phyloP scores from a whole-genome alignment of 2,329 filamentous ascomycete genomes.

The Colletotrichum sp. region DNA sequence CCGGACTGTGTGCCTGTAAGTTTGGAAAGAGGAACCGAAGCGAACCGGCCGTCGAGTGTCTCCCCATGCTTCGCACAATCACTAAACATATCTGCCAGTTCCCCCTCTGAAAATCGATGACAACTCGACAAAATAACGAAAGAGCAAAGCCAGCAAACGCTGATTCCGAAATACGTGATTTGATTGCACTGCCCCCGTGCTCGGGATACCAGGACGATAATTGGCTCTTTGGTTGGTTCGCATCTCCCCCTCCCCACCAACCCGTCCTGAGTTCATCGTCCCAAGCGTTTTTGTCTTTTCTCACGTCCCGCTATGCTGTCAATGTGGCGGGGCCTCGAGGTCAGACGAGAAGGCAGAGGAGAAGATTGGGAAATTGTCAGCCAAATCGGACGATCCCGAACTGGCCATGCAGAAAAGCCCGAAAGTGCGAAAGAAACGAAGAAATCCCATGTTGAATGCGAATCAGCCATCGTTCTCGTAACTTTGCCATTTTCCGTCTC shows the following conservation, averaged over 20 bases:
- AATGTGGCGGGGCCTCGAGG: neutral
- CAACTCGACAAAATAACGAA: neutral
- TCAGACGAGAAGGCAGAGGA: neutral
- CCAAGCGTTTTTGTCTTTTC: neutral
- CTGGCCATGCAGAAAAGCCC: neutral
- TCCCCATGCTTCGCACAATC: neutral
- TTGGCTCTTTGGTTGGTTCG: neutral
- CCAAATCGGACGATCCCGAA: neutral
- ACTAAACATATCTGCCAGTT: neutral
- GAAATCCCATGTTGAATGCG: neutral
- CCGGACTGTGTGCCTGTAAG: neutral
- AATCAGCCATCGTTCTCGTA: neutral
- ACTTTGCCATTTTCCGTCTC: neutral
- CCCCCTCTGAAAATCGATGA: neutral
- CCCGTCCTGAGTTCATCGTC: neutral
- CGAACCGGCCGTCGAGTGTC: neutral
- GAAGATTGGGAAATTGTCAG: neutral
- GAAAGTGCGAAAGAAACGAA: neutral
- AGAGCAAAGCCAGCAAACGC: neutral
- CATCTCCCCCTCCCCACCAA: neutral
- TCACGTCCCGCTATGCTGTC: neutral
- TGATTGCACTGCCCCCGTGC: neutral
- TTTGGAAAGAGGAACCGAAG: neutral
- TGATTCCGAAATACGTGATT: neutral
- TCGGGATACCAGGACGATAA: neutral